Conservation (phyloP, 768 basidiomycete genomes). For the Leucocoprinus birnbaumii region DNA sequence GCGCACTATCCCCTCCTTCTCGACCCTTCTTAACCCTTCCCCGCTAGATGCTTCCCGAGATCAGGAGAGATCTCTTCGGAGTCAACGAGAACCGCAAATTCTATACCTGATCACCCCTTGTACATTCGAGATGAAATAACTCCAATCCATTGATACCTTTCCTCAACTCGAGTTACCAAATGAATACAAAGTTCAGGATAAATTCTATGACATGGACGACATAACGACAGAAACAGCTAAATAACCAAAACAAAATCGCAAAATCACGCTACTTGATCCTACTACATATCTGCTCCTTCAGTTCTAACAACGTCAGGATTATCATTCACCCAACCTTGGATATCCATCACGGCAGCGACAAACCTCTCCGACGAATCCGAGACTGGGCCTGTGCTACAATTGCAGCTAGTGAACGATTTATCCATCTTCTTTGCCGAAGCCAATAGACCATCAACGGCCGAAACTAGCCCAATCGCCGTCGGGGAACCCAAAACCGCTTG, state of each 20-base stretch:
- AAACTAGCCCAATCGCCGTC: neutral
- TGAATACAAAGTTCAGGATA: neutral
- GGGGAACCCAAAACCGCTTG: neutral
- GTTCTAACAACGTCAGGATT: neutral
- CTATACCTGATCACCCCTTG: conserved; percentile 50
- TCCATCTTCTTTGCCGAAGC: neutral
- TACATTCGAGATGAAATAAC: neutral
- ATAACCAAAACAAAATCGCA: neutral
- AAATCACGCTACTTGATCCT: neutral
- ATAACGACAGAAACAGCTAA: neutral
- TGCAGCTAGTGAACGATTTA: neutral
- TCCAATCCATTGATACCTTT: conserved; percentile 1
- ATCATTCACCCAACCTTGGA: neutral
- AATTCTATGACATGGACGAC: neutral
- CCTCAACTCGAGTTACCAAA: neutral
- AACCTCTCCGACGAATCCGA: neutral
- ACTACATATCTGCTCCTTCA: neutral
- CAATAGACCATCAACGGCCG: neutral
- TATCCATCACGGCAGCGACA: neutral
- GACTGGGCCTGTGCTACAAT: neutral
- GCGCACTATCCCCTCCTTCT: conserved; percentile 20
- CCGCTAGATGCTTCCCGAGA: conserved; percentile 90
- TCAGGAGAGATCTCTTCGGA: conserved; percentile 86
- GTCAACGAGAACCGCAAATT: conserved; percentile 91
- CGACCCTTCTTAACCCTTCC: neutral